These are phyloP conservation scores for Ogataea nakhonphanomensis DNA, from an alignment of 805 yeast genomes.

Conservation along the genomic window DNA sequence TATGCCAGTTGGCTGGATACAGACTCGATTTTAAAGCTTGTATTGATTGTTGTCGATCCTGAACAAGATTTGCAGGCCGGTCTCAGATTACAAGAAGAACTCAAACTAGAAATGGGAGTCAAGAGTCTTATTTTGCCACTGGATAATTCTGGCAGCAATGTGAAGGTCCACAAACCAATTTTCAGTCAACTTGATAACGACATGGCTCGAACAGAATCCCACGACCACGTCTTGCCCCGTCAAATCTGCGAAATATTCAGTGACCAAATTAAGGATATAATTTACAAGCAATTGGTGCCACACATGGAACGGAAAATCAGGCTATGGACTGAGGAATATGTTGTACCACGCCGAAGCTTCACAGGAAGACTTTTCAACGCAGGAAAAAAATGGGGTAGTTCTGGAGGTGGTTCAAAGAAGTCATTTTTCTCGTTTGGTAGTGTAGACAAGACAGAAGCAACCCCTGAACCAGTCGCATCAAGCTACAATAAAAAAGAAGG, in stretches of 20 bases:
- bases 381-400: constrained; percentile 49
- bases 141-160: constrained; percentile 2
- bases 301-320: constrained; percentile 82
- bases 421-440: constrained; percentile 34
- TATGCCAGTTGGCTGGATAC: constrained; percentile 65
- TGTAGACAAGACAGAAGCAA: constrained; percentile 6
- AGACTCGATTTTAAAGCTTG: constrained; percentile 55
- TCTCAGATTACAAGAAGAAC: constrained; percentile 30
- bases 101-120: constrained; percentile 23
- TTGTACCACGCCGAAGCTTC: constrained; percentile 72
- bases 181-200: constrained; percentile 48
- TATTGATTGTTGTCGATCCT: constrained; percentile 49
- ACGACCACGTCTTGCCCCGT: constrained; percentile 11
- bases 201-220: constrained; percentile 17
- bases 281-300: constrained; percentile 57
- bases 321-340: constrained; percentile 79
- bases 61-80: constrained; percentile 41
- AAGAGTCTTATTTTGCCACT: constrained; percentile 22
- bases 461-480: constrained; percentile 5
- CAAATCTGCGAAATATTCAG: constrained; percentile 30
- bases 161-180: constrained; percentile 29
- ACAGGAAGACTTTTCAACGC: constrained; percentile 67
- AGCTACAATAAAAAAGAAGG: constrained; percentile 49
- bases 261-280: constrained; percentile 42
- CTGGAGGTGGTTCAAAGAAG: constrained; percentile 28